Base-by-base conservation (phyloP, 441 rosid species). In the Daphne laureola region DNA sequence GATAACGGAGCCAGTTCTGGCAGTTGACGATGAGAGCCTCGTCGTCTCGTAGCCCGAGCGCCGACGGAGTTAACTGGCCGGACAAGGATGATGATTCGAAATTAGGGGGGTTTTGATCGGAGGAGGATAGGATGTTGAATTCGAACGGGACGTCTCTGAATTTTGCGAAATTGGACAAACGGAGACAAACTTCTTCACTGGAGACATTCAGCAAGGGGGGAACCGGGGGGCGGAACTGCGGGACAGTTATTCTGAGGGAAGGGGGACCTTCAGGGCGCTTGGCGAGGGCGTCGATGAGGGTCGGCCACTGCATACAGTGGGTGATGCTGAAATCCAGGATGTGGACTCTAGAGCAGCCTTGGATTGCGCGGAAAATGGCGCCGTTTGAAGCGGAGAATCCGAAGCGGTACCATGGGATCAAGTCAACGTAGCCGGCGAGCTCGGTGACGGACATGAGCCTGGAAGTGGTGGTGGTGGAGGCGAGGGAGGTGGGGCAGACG, bases 241-340 rank as follows among this genome's bases (percentile, higher is more conserved):
- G 90, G 14, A 80, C 78, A 0, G 86, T 75, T 55, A 83, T 76
- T 59, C 76, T 72, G 25, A 83, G 62, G 2, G 78, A 78, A 31
- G 90, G 86, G 17, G 90, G 79, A 3, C 90, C 84, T 65, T 80
- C 76, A 0, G 80, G 69, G 48, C 84, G 65, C 61, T 72, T 83
- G 17, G 84, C 84, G 47, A 83, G 64, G 43, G 78, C 76, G 43
- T 83, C 90, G 15, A 83, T 80, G n/a, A 83, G 76, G 2, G 90
- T 83, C 40, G 90, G 90, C 84, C 86, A 83, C 47, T 83, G 90
- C 84, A 83, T 80, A 65, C 90, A 78, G 25, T 80, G 72, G 43
- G 84, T 72, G 67, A 78, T 76, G 63, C 90, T 80, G 7, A 83
- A 76, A 63, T 83, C 90, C 51, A 83, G 60, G 38, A 83, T 65